Evolutionary conservation across 208 protist species (phyloP).

Genomic region (Lotmaria passim): DNA sequence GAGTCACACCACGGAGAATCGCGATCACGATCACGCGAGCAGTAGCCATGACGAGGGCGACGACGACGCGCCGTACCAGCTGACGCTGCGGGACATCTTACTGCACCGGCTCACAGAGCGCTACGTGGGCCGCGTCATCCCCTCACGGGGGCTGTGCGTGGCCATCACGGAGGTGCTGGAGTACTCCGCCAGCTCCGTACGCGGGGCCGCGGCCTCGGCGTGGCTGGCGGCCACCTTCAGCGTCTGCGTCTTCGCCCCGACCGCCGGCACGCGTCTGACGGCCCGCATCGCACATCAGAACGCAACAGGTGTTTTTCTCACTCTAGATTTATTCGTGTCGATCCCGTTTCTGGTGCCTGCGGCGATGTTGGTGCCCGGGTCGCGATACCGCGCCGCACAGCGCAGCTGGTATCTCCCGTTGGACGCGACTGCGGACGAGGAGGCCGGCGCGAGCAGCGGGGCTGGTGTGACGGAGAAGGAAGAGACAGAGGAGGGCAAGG

Average conservation of each 20-base stretch:
- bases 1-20: background rate
- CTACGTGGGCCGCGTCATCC: constrained; percentile 82
- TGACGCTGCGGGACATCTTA: constrained; percentile 56
- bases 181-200: constrained; percentile 54
- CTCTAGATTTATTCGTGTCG: constrained; percentile 64
- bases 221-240: constrained; percentile 76
- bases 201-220: constrained; percentile 60
- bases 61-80: constrained; percentile 31
- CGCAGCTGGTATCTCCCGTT: constrained; percentile 64
- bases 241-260: constrained; percentile 69
- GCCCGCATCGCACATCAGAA: constrained; percentile 62
- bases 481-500: constrained; percentile 24
- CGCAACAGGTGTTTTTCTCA: constrained; percentile 50
- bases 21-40: background rate
- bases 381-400: constrained; percentile 46
- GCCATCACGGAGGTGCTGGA: constrained; percentile 67
- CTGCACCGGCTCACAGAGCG: constrained; percentile 81
- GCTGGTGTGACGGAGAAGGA: too few species aligned
- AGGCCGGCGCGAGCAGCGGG: too few species aligned
- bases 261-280: constrained; percentile 51
- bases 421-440: too few species aligned
- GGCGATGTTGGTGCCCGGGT: constrained; percentile 54
- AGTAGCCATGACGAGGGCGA: background rate
- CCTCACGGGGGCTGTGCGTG: constrained; percentile 65
- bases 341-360: constrained; percentile 70